Evolutionary conservation across 108 stramenopile genomes (phyloP), one percentile per base, ranked within the genome.

Genomic region (Cylindrotheca closterium): DNA sequence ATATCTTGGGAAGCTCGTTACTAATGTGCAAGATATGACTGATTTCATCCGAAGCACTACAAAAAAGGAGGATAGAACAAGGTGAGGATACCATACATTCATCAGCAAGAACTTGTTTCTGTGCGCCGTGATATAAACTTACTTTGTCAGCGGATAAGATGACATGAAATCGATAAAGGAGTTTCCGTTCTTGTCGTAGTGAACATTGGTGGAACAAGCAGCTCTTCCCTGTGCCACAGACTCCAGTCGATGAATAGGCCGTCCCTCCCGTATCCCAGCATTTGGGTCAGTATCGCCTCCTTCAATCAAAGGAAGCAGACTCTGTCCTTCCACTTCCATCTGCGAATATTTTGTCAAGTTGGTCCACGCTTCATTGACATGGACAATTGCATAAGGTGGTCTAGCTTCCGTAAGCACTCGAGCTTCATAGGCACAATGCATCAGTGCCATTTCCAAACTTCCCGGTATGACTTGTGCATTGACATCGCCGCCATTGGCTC

Each of bases 121-220:
- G 58, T 51, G 21, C 5, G 54, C 37, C 10, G 15, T 42, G 15
- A 42, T 15, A 60, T 12, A 48, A 26, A 83, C 82, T 83, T 74
- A 83, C 82, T 88, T 91, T 32, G 87, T 86, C 51, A 91, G 61
- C 10, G 90, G 90, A 67, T 88, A 91, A n/a, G 87, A 86, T 34
- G 79, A 84, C 54, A 88, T 79, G 58, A 85, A 91, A 58, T 79
- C 79, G 45, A 88, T 72, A 67, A 88, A 86, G 30, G 80, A 78
- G 51, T 62, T 63, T 17, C 90, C 90, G 28, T 80, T 59, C 51
- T 80, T 82, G 58, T 78, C 74, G 59, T 88, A 86, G 53, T 88
- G 80, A 30, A 85, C 56, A 54, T 80, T 86, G 25, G 83, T 81
- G 5, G 76, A 79, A 51, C 79, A 84, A 25, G 83, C 75, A 47